Base-by-base conservation (phyloP, 345 rosid species). In the Aurinia saxatilis region DNA sequence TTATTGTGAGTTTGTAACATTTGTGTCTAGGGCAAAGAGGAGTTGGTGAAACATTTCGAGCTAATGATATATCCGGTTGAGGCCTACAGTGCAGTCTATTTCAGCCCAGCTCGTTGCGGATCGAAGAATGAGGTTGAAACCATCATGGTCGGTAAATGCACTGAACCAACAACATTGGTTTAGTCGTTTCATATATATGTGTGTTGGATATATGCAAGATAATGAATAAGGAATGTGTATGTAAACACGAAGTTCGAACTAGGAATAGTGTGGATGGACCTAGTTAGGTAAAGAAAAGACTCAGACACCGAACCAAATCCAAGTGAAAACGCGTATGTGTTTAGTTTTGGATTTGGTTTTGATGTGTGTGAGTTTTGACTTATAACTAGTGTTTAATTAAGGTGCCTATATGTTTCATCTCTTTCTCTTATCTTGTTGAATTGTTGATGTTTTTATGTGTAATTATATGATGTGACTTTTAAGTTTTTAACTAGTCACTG, bases 21-120 rank as follows among this genome's bases (percentile, higher is more conserved):
- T 21, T 55, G 36, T 63, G 55, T 13, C 10, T 37, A 86, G 95
- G 95, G 95, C 5, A 82, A 74, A 59, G 74, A 74, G 10, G 46
- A 59, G 33, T 59, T 88, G 62, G 67, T 73, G 48, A 71, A n/a
- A 37, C 82, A 77, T 25, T 86, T 86, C 3, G 10, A 71, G 58
- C 49, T 50, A 5, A 76, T 77, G 54, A 23, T 10, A 10, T 86
- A 84, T 49, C 78, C 79, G 1, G 73, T 73, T 8, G 78, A 85
- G 2, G 77, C 66, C 14, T 88, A 65, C 31, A 53, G 78, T 14
- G 93, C 96, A 0, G 63, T 84, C 0, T 34, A 56, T 0, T 86
- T 77, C 60, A 57, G 13, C 13, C 88, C 88, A 2, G 73, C 81
- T 2, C 76, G 93, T 0, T 74, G 70, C 7, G 93, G 96, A 50